Conservation (phyloP, 345 rosid species). For the Dimocarpus longan region DNA sequence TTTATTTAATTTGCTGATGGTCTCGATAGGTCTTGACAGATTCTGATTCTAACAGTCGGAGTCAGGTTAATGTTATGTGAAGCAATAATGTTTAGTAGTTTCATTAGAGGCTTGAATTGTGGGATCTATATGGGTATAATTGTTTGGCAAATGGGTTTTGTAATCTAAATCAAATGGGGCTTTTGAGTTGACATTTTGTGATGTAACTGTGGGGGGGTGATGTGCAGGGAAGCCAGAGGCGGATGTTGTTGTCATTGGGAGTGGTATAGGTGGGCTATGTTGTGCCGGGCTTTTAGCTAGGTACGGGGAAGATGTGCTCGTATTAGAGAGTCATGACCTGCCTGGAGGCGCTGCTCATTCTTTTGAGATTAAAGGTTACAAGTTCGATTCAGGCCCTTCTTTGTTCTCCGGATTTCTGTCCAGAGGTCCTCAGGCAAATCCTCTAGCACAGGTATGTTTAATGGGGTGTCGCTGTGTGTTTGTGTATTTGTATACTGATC, state of each 20-base stretch:
- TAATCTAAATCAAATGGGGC: not conserved
- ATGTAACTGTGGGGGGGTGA: not conserved
- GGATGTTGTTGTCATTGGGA: conserved; percentile 87
- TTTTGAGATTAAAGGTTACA: conserved; percentile 74
- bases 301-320: conserved; percentile 75
- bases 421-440: conserved; percentile 89
- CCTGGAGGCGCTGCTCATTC: conserved; percentile 96
- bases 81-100: not conserved
- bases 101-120: not conserved
- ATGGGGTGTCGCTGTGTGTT: not conserved
- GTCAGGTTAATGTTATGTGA: not conserved
- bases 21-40: too few species aligned
- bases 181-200: not conserved
- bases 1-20: not conserved
- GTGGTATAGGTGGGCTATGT: conserved; percentile 86
- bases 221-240: conserved; percentile 76
- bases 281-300: conserved; percentile 89
- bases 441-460: conserved; percentile 80
- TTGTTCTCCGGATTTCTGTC: conserved; percentile 92
- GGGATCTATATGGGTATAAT: not conserved
- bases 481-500: not conserved
- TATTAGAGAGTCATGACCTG: conserved; percentile 83
- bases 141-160: not conserved
- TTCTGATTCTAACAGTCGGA: too few species aligned
- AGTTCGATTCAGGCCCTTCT: conserved; percentile 93